These are phyloP conservation scores for Clitoria ternatea DNA, from an alignment of 306 rosid species.

Conservation along the genomic window DNA sequence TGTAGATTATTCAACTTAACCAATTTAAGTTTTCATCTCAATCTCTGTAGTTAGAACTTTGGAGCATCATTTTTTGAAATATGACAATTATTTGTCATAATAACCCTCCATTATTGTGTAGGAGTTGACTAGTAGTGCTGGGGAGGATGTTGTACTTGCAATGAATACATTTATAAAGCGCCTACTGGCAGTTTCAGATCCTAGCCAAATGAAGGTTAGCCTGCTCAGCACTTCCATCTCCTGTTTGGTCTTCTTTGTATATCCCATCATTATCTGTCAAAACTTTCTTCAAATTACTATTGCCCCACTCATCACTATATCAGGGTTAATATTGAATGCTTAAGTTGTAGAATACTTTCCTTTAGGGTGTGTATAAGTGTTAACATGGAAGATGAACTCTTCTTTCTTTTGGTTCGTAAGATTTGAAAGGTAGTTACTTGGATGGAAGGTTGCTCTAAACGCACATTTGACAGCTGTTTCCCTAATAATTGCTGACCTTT, in stretches of 20 bases:
- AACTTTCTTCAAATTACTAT: slow-evolving; percentile 4
- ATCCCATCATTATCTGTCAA: neutral
- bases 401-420: neutral
- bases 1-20: neutral
- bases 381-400: neutral
- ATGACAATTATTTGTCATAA: neutral
- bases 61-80: neutral
- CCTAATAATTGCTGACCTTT: neutral
- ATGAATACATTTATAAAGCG: slow-evolving; percentile 98
- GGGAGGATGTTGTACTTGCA: slow-evolving; percentile 90
- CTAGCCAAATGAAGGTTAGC: slow-evolving; percentile 84
- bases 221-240: neutral
- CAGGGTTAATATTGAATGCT: neutral
- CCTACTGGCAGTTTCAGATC: slow-evolving; percentile 85
- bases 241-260: neutral
- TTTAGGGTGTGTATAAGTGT: neutral
- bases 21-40: neutral
- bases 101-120: slow-evolving; percentile 30
- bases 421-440: neutral
- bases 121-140: slow-evolving; percentile 93
- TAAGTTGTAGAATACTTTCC: neutral
- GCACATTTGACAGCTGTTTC: neutral
- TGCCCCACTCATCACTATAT: neutral
- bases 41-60: neutral
- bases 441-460: neutral